Conservation (phyloP, 108 stramenopile genomes). For the Pseudonitzschia multiseries region DNA sequence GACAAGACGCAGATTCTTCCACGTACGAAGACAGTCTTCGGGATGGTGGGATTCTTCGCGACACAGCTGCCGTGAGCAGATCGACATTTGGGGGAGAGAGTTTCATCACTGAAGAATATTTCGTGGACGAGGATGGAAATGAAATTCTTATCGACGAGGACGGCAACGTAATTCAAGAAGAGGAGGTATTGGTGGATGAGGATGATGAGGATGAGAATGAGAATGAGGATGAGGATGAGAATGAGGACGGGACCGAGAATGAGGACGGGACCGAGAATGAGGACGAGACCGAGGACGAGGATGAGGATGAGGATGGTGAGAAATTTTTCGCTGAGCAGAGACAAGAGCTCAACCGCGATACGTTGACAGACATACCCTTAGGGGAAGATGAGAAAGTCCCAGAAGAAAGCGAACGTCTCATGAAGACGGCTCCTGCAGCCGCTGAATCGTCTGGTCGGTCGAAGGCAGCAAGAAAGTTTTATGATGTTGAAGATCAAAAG, state of each 20-base stretch:
- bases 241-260: too few relatives aligned
- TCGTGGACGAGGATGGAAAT: constrained; percentile 19
- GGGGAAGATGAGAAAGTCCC: constrained; percentile 11
- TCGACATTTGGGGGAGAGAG: background rate
- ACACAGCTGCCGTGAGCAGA: background rate
- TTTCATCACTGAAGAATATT: constrained; percentile 4
- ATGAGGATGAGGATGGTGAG: too few relatives aligned
- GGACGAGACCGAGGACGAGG: too few relatives aligned
- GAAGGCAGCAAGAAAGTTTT: background rate
- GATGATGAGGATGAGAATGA: constrained; percentile 18
- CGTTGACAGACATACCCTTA: constrained; percentile 7
- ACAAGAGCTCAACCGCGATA: background rate
- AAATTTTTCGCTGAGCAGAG: background rate
- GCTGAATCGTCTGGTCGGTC: background rate
- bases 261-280: too few relatives aligned
- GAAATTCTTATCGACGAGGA: constrained; percentile 20
- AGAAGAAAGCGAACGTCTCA: background rate
- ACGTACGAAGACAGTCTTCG: background rate
- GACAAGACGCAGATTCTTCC: background rate
- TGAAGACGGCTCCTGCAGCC: too few relatives aligned
- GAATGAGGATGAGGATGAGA: too few relatives aligned
- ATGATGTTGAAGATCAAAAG: constrained; percentile 31
- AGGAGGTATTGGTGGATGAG: constrained; percentile 23
- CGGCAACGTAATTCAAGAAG: constrained; percentile 12
- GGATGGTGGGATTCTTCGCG: background rate